Evolutionary conservation across 768 basidiomycete genomes (phyloP).

Genomic region (Suillus variegatus): DNA sequence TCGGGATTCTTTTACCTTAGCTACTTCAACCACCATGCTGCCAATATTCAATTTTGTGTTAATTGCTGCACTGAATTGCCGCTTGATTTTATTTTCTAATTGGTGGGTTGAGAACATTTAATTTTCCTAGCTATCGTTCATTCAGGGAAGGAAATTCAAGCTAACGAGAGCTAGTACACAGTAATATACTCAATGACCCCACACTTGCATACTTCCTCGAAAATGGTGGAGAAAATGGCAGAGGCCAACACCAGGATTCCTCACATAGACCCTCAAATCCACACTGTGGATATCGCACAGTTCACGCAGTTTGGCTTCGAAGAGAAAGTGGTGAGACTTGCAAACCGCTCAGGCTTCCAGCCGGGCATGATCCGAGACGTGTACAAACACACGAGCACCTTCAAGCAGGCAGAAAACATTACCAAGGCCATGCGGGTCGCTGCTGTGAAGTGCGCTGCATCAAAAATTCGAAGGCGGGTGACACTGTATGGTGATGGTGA

Average conservation of each 20-base stretch:
- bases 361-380: not conserved
- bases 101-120: not conserved
- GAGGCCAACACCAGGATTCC: not conserved
- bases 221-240: not conserved
- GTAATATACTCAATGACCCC: slow-evolving; percentile 43
- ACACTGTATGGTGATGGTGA: not conserved
- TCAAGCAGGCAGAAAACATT: not conserved
- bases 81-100: not conserved
- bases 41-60: not conserved
- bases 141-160: not conserved
- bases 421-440: not conserved
- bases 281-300: not conserved
- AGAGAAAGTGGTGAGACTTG: not conserved
- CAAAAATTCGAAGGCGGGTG: not conserved
- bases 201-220: slow-evolving; percentile 18
- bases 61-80: not conserved
- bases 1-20: not conserved
- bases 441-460: not conserved
- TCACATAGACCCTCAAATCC: not conserved
- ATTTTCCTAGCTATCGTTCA: not conserved
- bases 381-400: not conserved
- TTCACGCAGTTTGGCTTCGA: not conserved
- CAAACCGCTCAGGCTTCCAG: not conserved
- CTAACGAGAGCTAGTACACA: slow-evolving; percentile 13
- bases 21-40: not conserved